These are phyloP conservation scores for Eucalyptus paniculata DNA, from an alignment of 345 rosid species.

Conservation along the genomic window DNA sequence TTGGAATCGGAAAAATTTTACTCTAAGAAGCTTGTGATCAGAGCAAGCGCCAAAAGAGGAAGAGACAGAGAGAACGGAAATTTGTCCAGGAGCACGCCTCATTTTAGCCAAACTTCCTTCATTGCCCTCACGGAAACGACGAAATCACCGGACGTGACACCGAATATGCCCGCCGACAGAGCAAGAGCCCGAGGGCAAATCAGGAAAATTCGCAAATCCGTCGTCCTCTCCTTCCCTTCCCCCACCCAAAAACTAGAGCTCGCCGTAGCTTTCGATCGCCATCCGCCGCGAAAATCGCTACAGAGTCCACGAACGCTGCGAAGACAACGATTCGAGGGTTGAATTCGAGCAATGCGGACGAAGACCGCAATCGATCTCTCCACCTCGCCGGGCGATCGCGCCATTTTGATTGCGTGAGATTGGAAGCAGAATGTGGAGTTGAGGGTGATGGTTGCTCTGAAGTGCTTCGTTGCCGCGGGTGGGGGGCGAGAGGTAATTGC, in stretches of 20 bases:
- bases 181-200: neutral
- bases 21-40: neutral
- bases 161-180: neutral
- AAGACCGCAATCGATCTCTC: too few species aligned
- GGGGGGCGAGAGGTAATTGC: too few species aligned
- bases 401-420: too few species aligned
- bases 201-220: neutral
- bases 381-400: too few species aligned
- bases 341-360: too few species aligned
- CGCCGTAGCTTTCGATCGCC: neutral
- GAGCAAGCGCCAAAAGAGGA: neutral
- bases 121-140: neutral
- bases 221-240: neutral
- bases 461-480: neutral
- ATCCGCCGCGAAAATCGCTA: too few species aligned
- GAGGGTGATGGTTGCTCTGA: neutral
- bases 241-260: accelerated
- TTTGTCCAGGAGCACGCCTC: too few species aligned
- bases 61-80: too few species aligned
- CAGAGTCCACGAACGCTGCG: neutral
- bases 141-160: neutral
- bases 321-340: neutral
- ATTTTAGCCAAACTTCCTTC: too few species aligned
- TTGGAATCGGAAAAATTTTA: accelerated
- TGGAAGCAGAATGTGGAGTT: neutral